phyloP scores from a whole-genome alignment of 495 filamentous ascomycete genomes.

The Bathelium albidoporum region DNA sequence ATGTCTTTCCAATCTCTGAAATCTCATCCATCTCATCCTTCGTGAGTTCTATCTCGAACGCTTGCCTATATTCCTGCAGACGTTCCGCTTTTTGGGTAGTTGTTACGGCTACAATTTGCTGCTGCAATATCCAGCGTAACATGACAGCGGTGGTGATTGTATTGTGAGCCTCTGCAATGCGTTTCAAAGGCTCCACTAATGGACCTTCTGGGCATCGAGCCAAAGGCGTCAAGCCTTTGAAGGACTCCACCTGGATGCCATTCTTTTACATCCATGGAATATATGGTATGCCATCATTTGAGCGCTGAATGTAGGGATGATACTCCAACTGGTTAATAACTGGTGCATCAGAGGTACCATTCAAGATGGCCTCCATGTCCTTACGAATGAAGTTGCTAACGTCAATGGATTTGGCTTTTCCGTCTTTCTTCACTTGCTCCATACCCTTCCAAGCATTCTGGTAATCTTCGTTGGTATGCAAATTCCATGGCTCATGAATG shows the following conservation, averaged over 20 bases:
- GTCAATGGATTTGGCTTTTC: constrained; percentile 51
- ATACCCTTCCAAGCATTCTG: constrained; percentile 55
- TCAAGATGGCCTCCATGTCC: constrained; percentile 52
- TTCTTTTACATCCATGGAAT: constrained; percentile 2
- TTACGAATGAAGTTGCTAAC: constrained; percentile 59
- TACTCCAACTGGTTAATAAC: constrained; percentile 59
- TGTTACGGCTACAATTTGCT: neutral
- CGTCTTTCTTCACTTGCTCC: constrained; percentile 48
- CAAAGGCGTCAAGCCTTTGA: neutral
- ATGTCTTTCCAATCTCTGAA: neutral
- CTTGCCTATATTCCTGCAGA: neutral
- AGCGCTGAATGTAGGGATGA: neutral
- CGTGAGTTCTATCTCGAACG: neutral
- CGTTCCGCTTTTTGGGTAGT: neutral
- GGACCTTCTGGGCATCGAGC: neutral
- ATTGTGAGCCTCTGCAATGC: neutral
- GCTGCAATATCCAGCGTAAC: neutral
- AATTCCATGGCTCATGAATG: constrained; percentile 50
- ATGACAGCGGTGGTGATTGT: neutral
- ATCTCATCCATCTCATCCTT: constrained; percentile 1
- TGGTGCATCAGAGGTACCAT: constrained; percentile 51
- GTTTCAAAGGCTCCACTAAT: constrained; percentile 1
- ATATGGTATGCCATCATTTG: neutral
- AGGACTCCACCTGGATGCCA: neutral
- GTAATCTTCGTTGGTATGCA: constrained; percentile 43